Evolutionary conservation across 495 filamentous ascomycete genomes (phyloP), one percentile per base, ranked within the genome.

Genomic region (Immersiella caudata): DNA sequence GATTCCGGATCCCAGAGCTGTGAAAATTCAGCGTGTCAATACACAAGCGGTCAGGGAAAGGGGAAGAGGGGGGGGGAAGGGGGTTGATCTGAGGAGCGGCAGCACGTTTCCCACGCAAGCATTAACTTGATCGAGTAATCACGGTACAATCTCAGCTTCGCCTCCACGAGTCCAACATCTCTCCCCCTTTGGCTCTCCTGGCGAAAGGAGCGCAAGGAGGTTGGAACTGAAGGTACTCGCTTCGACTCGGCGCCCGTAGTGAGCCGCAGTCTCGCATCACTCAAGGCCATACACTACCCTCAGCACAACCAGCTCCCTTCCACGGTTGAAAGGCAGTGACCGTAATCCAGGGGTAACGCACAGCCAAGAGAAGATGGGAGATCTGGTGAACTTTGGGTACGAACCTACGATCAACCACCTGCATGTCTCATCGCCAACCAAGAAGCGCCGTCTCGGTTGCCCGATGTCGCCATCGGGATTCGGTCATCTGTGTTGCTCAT

Each of bases 71-170:
- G 66, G 64, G 40, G 66, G 65, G 66, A 72, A 68, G 62, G 65
- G 69, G 70, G 71, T 72, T 71, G 73, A 80, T 79, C 73, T 77
- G 81, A 89, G 90, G 81, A 89, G 90, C 89, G 91, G 90, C 91
- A 93, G 88, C 90, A 93, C 90, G 75, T 91, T 93, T 88, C 90
- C 86, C 91, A 92, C 91, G 90, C 90, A 93, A 93, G 91, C 87
- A 90, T 93, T 93, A 92, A 89, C 90, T 93, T 93, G 91, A 89
- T 93, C 91, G 91, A 92, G 91, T 93, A 84, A 85, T 89, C 81
- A 92, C 90, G 91, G 90, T 93, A 85, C 88, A 86, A 87, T 93
- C 90, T 93, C 90, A 93, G 90, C 90, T 86, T 91, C 86, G 77
- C 86, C 76, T 84, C 73, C 68, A 63, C 78, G 78, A 67, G 63